Conservation (phyloP, 805 yeast genomes). For the Phaffomyces antillensis region DNA sequence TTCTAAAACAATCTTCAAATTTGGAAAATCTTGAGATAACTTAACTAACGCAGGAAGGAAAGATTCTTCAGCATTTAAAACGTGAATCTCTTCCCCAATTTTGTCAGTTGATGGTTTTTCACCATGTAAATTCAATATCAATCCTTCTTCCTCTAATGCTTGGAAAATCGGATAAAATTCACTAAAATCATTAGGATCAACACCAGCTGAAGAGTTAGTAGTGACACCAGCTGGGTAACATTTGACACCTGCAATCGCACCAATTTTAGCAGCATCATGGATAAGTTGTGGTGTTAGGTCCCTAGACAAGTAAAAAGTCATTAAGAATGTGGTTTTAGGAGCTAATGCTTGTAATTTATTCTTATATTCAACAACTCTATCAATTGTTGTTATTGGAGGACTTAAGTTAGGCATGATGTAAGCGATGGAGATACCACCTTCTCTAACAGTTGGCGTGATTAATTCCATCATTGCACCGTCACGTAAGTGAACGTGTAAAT, state of each 20-base stretch:
- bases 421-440: conserved; percentile 88
- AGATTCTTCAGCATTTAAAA: conserved; percentile 87
- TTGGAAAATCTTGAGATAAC: conserved; percentile 78
- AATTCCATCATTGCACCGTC: conserved; percentile 91
- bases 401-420: conserved; percentile 94
- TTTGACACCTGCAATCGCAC: conserved; percentile 79
- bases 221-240: conserved; percentile 99
- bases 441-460: conserved; percentile 81
- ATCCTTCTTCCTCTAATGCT: conserved; percentile 72
- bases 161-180: conserved; percentile 84
- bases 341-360: conserved; percentile 52
- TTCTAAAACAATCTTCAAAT: conserved; percentile 78
- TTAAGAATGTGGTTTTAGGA: conserved; percentile 80
- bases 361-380: conserved; percentile 66
- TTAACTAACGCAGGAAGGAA: conserved; percentile 84
- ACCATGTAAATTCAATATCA: conserved; percentile 89
- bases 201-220: conserved; percentile 91
- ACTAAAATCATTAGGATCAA: conserved; percentile 86
- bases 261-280: conserved; percentile 62
- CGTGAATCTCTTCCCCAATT: conserved; percentile 65
- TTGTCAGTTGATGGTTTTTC: conserved; percentile 72
- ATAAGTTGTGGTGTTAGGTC: conserved; percentile 83
- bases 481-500: conserved; percentile 93
- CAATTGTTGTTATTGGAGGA: conserved; percentile 83
- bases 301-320: conserved; percentile 80